Conservation (phyloP, 1,284 basidiomycete species). For the Sphaerobolus stellatus region DNA sequence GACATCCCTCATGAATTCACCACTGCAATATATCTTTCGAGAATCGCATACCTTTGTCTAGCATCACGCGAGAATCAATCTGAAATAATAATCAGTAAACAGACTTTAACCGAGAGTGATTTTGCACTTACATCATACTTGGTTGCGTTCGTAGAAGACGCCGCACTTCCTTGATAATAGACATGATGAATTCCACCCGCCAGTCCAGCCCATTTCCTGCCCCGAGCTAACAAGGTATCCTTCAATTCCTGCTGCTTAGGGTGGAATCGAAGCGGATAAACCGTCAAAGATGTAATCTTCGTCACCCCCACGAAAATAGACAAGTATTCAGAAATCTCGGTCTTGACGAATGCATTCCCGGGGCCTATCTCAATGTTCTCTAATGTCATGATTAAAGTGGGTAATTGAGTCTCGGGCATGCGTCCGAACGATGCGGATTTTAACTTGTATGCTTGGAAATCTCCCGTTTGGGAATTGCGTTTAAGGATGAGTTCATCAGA, state of each 20-base stretch:
- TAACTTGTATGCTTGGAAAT: slow-evolving; percentile 48
- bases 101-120: no score
- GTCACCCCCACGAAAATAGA: slow-evolving; percentile 47
- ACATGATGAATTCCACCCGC: slow-evolving; percentile 52
- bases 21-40: no score
- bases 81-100: slow-evolving; percentile 5
- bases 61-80: slow-evolving; percentile 45
- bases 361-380: slow-evolving; percentile 54
- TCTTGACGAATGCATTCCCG: no score
- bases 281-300: slow-evolving; percentile 48
- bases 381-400: slow-evolving; percentile 41
- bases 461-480: slow-evolving; percentile 51
- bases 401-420: slow-evolving; percentile 15
- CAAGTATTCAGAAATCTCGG: slow-evolving; percentile 28
- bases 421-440: slow-evolving; percentile 32
- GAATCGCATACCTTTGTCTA: slow-evolving; percentile 58
- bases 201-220: slow-evolving; percentile 50
- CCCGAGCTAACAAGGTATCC: slow-evolving; percentile 41
- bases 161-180: slow-evolving; percentile 49
- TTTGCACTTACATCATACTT: slow-evolving; percentile 50
- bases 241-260: slow-evolving; percentile 37
- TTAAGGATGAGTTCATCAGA: slow-evolving; percentile 49
- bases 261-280: slow-evolving; percentile 52
- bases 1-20: no score
- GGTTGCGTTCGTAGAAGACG: slow-evolving; percentile 33